Percentiles rank a stretch among this genome's conserved stretches.
These are phyloP conservation scores for Colletotrichum eremochloae DNA, from an alignment of 2,329 filamentous ascomycete species.

Conservation along the genomic window DNA sequence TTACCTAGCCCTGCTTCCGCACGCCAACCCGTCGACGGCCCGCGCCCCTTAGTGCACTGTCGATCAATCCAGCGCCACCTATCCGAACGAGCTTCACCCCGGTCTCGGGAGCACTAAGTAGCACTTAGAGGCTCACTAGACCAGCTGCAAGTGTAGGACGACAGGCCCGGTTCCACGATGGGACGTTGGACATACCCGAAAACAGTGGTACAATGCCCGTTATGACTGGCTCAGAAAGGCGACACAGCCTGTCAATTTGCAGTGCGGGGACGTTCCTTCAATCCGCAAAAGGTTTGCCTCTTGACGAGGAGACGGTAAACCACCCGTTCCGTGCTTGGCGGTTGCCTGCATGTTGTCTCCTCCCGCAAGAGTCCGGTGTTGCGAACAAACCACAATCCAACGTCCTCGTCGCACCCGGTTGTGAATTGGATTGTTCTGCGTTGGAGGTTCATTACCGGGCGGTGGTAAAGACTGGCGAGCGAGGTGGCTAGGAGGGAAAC, in stretches of 20 bases:
- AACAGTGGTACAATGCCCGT: conserved; percentile 22
- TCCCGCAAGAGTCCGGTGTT: background rate
- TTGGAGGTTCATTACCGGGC: background rate
- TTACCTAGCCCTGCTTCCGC: background rate
- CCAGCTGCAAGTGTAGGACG: background rate
- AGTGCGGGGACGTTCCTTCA: background rate
- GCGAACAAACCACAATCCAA: background rate
- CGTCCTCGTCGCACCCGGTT: background rate
- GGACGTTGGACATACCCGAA: conserved; percentile 3
- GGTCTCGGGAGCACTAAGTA: conserved; percentile 4
- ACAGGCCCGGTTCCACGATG: background rate
- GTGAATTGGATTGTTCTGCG: background rate
- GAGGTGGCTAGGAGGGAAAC: background rate
- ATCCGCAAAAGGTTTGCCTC: background rate
- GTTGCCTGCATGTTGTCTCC: background rate
- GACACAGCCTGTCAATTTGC: background rate
- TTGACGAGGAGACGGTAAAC: background rate
- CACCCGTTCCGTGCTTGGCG: background rate
- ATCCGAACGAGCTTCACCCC: background rate
- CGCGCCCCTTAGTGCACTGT: background rate
- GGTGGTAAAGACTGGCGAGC: background rate
- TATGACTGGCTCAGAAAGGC: background rate
- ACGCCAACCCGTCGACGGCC: background rate
- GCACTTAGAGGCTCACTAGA: conserved; percentile 2
- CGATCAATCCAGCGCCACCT: no score